These are phyloP conservation scores for Punica granatum DNA, from an alignment of 345 rosid species.

Conservation along the genomic window DNA sequence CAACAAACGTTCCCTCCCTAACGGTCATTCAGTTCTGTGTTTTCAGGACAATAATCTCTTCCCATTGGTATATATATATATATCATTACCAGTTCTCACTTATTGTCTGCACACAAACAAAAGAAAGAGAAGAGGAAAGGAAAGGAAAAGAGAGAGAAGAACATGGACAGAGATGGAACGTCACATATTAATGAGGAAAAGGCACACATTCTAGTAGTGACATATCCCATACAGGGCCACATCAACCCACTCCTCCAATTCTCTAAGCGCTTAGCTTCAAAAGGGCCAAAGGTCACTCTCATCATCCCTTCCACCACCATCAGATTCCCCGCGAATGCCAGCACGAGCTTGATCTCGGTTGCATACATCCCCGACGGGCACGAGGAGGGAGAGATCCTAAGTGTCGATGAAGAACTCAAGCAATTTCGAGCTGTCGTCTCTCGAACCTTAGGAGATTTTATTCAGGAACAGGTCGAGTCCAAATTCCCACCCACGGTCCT, in stretches of 20 bases:
- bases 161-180: no score
- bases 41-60: no score
- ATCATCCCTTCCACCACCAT: constrained; percentile 16
- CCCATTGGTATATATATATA: no score
- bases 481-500: constrained; percentile 22
- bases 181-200: no score
- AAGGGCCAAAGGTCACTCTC: constrained; percentile 37
- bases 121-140: no score
- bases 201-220: constrained; percentile 19
- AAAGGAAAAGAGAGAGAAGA: no score
- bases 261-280: constrained; percentile 42
- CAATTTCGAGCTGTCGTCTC: constrained; percentile 18
- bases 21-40: no score
- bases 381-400: constrained; percentile 9
- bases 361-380: constrained; percentile 25
- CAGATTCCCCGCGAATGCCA: constrained; percentile 26
- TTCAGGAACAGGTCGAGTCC: constrained; percentile 19
- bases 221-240: constrained; percentile 50
- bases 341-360: constrained; percentile 16
- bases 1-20: no score
- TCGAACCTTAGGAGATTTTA: constrained; percentile 19
- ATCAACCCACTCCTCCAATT: constrained; percentile 52
- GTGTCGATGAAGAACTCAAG: neutral
- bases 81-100: no score
- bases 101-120: no score